Evolutionary conservation across 73 alveolate species (phyloP), one percentile per base, ranked within the genome.

Genomic region (Symbiodinium pilosum): DNA sequence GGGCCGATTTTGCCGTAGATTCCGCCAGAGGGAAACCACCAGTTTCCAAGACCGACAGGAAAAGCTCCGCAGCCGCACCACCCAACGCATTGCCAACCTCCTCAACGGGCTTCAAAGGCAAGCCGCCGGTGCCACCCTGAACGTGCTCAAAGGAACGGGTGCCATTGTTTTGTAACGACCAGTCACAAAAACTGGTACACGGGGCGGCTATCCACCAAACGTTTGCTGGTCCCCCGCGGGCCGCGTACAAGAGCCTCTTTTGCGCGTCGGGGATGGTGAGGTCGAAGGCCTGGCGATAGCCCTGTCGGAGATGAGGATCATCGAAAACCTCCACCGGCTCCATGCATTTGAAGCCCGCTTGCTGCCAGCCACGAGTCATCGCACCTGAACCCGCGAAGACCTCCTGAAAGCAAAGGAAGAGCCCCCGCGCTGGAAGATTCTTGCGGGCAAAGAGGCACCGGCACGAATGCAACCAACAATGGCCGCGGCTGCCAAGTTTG

Each of bases 121-220:
- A n/a, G n/a, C n/a, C n/a, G n/a, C n/a, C n/a, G n/a, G n/a, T n/a
- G n/a, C n/a, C n/a, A n/a, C n/a, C n/a, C n/a, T n/a, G n/a, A n/a
- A n/a, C n/a, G 2, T 14, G 16, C 51, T 43, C 71, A 8, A 28
- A 42, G 2, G 93, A 43, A 3, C 93, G 41, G 28, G 81, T 43
- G 28, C 93, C 93, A 4, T 75, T 75, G 30, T 84, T 84, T 75
- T 84, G 43, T 47, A 84, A 43, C 81, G 42, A 75, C 93, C 93
- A 84, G 30, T 84, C 93, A 44, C 93, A 84, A 43, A 36, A 84
- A 5, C 51, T 18, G 28, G 93, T 84, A 44, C 93, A 84, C n/a
- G 93, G 93, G 7, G 93, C 24, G 26, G 81, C 93, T 14, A 84
- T 44, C 93, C 93, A 84, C 73, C 71, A 14, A 9, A 84, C 93